phyloP scores from a whole-genome alignment of 352 stramenopile species.

The Phytopythium helicoides region DNA sequence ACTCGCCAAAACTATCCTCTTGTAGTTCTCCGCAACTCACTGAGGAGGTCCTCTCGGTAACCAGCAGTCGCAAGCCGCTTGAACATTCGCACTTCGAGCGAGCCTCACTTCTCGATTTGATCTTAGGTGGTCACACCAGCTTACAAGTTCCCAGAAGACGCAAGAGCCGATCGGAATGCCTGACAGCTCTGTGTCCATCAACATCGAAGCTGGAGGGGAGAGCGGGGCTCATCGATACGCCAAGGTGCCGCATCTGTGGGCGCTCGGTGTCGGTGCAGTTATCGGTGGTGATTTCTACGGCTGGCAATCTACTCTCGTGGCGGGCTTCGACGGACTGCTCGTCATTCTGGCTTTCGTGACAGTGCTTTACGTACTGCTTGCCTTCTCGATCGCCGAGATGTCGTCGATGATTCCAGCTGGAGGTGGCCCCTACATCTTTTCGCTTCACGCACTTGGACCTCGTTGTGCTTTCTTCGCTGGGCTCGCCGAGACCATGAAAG shows the following conservation, averaged over 20 bases:
- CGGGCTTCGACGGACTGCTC: constrained; percentile 60
- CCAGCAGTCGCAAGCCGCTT: too few species aligned
- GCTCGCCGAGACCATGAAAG: constrained; percentile 63
- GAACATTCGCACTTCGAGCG: too few species aligned
- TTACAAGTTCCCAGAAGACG: too few species aligned
- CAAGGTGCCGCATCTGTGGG: constrained; percentile 60
- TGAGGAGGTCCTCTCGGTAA: too few species aligned
- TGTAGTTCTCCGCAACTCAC: too few species aligned
- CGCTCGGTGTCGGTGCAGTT: constrained; percentile 60
- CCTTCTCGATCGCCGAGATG: constrained; percentile 73
- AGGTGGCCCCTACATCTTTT: constrained; percentile 70
- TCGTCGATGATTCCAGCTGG: constrained; percentile 53
- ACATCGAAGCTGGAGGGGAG: not conserved
- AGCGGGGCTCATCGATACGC: constrained; percentile 49
- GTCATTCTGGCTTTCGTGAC: constrained; percentile 61
- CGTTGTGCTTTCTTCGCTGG: constrained; percentile 56
- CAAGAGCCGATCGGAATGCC: too few species aligned
- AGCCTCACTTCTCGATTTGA: too few species aligned
- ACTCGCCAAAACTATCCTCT: too few species aligned
- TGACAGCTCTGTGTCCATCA: not conserved
- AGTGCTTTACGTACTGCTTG: constrained; percentile 61
- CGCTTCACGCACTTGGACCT: constrained; percentile 53
- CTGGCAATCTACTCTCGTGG: constrained; percentile 63
- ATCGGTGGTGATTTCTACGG: constrained; percentile 74
- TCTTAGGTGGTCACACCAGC: too few species aligned